phyloP scores from a whole-genome alignment of 257 asterid species.

The Catharanthus roseus region DNA sequence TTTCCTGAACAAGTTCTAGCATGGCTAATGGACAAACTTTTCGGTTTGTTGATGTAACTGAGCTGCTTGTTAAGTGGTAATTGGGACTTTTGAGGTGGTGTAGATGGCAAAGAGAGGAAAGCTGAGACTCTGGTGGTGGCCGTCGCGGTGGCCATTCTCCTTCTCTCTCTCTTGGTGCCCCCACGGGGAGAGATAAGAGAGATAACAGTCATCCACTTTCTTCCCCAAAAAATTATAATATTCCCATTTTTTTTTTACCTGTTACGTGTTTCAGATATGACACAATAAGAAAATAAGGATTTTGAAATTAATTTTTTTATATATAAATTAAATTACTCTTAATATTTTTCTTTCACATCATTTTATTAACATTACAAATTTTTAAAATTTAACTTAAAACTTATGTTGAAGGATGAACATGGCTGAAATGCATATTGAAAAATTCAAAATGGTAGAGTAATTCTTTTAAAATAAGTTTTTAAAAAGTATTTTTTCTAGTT shows the following conservation, averaged over 20 bases:
- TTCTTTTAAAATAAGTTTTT: too few species aligned
- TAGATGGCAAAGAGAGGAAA: constrained; percentile 27
- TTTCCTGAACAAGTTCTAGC: constrained; percentile 20
- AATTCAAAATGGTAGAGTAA: too few species aligned
- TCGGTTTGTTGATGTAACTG: constrained; percentile 18
- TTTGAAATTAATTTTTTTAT: too few species aligned
- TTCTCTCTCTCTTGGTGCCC: constrained; percentile 15
- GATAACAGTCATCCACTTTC: constrained; percentile 24
- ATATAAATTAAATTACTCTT: too few species aligned
- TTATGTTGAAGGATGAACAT: too few species aligned
- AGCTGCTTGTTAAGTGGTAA: constrained; percentile 11
- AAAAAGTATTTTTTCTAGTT: too few species aligned
- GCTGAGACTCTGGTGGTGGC: constrained; percentile 29
- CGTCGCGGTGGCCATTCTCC: constrained; percentile 36
- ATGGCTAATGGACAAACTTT: constrained; percentile 15
- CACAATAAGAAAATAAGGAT: too few species aligned
- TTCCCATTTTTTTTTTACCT: background rate
- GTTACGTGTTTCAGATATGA: too few species aligned
- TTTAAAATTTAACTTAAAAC: too few species aligned
- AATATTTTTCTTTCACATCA: too few species aligned
- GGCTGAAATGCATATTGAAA: too few species aligned
- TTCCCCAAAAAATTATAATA: constrained; percentile 13
- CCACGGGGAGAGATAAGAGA: constrained; percentile 15
- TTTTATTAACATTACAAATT: too few species aligned
- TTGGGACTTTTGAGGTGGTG: constrained; percentile 21